Evolutionary conservation across 1,139 yeast species (phyloP).

Genomic region (Suhomyces anneliseae): DNA sequence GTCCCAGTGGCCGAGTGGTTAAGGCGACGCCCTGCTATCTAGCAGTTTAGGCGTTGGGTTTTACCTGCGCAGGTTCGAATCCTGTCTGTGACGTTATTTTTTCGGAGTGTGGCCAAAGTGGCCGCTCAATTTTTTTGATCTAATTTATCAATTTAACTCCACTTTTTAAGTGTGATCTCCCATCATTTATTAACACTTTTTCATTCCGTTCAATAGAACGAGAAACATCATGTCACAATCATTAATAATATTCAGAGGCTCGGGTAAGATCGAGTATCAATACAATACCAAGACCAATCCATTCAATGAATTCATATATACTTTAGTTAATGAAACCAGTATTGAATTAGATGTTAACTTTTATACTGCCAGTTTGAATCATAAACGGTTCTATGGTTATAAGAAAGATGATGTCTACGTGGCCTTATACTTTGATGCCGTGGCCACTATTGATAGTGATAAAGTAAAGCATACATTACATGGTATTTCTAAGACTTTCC

Average conservation of each 20-base stretch:
- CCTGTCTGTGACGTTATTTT: conserved; percentile 75
- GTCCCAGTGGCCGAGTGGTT: conserved; percentile 38
- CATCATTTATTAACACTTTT: background rate
- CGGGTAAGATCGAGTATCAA: conserved; percentile 42
- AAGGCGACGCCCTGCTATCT: conserved; percentile 35
- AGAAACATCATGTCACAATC: conserved; percentile 23
- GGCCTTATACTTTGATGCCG: conserved; percentile 43
- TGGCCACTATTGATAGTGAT: conserved; percentile 43
- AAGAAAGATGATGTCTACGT: conserved; percentile 32
- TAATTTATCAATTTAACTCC: background rate
- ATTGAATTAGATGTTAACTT: conserved; percentile 36
- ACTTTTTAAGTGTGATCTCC: background rate
- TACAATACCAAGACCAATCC: conserved; percentile 38
- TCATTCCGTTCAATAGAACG: background rate
- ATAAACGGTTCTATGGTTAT: conserved; percentile 39
- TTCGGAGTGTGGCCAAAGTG: conserved; percentile 19
- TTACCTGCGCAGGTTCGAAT: conserved; percentile 88
- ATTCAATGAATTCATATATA: conserved; percentile 41
- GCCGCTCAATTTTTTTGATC: background rate
- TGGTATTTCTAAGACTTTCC: conserved; percentile 38
- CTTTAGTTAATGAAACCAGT: conserved; percentile 40
- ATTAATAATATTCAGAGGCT: conserved; percentile 37
- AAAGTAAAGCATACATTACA: conserved; percentile 35
- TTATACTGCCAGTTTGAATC: conserved; percentile 32
- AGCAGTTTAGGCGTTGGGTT: conserved; percentile 71